Evolutionary conservation across 73 alveolate species (phyloP).

Genomic region (Symbiodinium pilosum): DNA sequence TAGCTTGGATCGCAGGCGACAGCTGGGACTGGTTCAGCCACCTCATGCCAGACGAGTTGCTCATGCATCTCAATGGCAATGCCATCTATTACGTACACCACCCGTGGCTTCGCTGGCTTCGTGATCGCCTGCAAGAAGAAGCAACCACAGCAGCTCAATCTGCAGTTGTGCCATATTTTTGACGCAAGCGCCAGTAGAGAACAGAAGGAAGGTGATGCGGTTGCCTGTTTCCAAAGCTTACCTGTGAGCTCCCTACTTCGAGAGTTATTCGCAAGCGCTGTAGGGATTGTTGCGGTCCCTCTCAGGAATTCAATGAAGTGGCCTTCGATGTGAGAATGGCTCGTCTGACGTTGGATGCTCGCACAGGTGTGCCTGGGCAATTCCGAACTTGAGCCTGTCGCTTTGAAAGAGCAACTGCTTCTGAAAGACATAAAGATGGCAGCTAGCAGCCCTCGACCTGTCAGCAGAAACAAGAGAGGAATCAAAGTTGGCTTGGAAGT

Average conservation of each 20-base stretch:
- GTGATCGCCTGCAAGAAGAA: not conserved
- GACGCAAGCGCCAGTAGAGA: no score
- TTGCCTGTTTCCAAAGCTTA: no score
- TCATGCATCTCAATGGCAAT: constrained; percentile 14
- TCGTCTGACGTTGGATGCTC: constrained; percentile 34
- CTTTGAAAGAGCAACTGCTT: no score
- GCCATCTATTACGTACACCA: constrained; percentile 24
- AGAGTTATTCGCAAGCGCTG: no score
- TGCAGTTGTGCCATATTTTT: not conserved
- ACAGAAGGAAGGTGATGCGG: no score
- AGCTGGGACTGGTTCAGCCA: constrained; percentile 36
- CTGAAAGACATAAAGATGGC: no score
- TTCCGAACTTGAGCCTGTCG: no score
- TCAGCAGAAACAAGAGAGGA: no score
- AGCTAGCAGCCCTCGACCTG: no score
- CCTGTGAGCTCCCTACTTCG: not conserved
- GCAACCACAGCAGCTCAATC: not conserved
- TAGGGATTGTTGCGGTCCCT: not conserved
- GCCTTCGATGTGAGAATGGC: constrained; percentile 62
- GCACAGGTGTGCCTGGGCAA: no score
- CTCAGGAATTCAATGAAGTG: constrained; percentile 22
- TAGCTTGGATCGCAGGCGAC: no score
- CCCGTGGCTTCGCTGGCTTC: constrained; percentile 24
- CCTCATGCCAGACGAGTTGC: constrained; percentile 23
- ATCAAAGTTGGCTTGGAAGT: no score